Base-by-base conservation (phyloP, 2,329 filamentous ascomycete species). In the Botryotinia calthae region DNA sequence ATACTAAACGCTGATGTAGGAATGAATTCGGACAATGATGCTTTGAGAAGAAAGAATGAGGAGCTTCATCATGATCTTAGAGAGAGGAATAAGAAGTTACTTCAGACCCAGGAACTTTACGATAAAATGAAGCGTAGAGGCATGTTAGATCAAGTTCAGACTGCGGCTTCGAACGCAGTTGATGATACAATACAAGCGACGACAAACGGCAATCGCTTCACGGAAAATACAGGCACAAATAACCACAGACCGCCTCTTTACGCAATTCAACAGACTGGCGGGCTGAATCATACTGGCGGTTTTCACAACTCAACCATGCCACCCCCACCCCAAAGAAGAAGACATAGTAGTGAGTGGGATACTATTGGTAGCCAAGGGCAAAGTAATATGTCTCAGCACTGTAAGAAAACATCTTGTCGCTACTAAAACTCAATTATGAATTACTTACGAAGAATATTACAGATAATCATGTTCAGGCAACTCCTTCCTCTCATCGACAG, bases 51-150 rank as follows among this genome's bases (percentile, higher is more conserved):
- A 66, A 94, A 93, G 81, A 93, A 94, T 75, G 87, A 93, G 28
- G 91, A 95, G 51, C 83, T 97, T 1, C 84, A 85, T 7, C 86
- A 89, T 34, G 86, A 89, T 6, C 90, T 89, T 77, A 87, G 87
- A 72, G 91, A 94, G 34, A 96, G 95, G 80, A 89, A 84, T 76
- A 89, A 87, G 64, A 91, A 90, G 73, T 86, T 93, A 4, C 82
- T 89, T 8, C 90, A 93, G 74, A 87, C 89, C 4, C 92, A 94
- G 77, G 87, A 89, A 74, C 82, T 89, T 2, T 90, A 90, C 74
- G 87, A 89, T 77, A 89, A 86, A 74, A 81, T 89, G 64, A 90
- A 89, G 78, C 83, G 86, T 63, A 86, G 84, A 73, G 85, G 84
- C 2, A 85, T 89, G 78, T 80, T 88, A 59, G 84, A 84, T 16